A percentile compares a stretch with the other conserved stretches of the same genome.
Evolutionary conservation across 2,329 filamentous ascomycete genomes (phyloP).

Genomic region (Clonostachys chloroleuca): DNA sequence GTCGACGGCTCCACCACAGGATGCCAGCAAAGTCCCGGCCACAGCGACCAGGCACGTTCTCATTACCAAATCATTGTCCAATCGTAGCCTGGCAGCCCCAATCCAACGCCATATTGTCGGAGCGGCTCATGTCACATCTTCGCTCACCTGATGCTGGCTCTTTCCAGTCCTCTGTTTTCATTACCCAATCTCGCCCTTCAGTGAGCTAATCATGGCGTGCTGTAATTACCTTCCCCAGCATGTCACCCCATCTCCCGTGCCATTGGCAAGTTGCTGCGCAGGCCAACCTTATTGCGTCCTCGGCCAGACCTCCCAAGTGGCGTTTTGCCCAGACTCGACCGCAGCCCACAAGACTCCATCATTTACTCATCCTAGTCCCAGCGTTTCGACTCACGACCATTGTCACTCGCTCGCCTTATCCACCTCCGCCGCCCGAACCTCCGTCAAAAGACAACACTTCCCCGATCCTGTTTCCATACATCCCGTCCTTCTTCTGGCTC

Average conservation of each 20-base stretch:
- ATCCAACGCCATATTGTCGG: not conserved
- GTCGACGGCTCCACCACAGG: too few relatives aligned
- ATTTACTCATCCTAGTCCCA: too few relatives aligned
- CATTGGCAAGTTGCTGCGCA: not conserved
- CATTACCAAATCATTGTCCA: constrained; percentile 30
- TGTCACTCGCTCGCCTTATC: too few relatives aligned
- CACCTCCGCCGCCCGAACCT: too few relatives aligned
- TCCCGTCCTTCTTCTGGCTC: not conserved
- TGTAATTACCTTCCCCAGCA: not conserved
- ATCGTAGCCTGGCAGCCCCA: constrained; percentile 9
- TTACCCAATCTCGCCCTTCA: constrained; percentile 38
- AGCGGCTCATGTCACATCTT: not conserved
- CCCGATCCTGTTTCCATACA: too few relatives aligned
- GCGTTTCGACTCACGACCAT: too few relatives aligned
- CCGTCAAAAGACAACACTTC: too few relatives aligned
- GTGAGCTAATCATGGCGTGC: constrained; percentile 16
- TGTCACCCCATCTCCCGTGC: too few relatives aligned
- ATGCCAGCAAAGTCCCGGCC: too few relatives aligned
- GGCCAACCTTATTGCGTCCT: not conserved
- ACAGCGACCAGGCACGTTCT: constrained; percentile 15
- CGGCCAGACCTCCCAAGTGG: too few relatives aligned
- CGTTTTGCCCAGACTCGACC: too few relatives aligned
- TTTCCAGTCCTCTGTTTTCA: constrained; percentile 36
- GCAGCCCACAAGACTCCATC: too few relatives aligned
- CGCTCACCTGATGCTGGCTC: constrained; percentile 1